These are phyloP conservation scores for Perkinsela sp. DNA, from an alignment of 208 protist species.

Conservation along the genomic window DNA sequence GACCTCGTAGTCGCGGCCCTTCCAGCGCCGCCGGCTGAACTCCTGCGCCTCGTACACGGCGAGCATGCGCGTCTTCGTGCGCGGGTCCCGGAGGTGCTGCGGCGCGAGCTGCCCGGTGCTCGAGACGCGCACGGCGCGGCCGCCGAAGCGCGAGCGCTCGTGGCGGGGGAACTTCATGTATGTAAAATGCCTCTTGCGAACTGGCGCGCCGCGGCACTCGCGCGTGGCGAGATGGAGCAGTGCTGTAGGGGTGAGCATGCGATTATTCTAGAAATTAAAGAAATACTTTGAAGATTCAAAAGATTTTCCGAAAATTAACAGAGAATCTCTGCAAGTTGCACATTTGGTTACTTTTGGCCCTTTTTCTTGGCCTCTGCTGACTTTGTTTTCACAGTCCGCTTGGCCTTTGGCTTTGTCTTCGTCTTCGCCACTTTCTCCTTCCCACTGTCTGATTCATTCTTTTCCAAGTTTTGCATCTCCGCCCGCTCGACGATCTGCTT, in stretches of 20 bases:
- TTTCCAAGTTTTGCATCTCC: too few relatives aligned
- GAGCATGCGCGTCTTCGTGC: conserved; percentile 48
- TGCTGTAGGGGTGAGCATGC: neutral
- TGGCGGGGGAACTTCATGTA: neutral
- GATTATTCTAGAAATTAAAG: neutral
- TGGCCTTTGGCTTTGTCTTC: too few relatives aligned
- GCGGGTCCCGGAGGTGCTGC: conserved; percentile 21
- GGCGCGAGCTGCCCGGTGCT: conserved; percentile 44
- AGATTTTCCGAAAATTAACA: too few relatives aligned
- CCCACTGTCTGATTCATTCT: too few relatives aligned
- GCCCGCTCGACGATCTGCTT: too few relatives aligned
- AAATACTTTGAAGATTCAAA: neutral
- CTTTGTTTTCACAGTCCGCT: too few relatives aligned
- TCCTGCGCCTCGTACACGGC: conserved; percentile 60
- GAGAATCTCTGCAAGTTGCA: too few relatives aligned
- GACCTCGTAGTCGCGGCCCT: conserved; percentile 48
- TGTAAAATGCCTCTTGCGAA: neutral
- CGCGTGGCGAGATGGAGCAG: neutral
- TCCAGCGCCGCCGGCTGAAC: conserved; percentile 52
- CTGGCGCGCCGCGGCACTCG: neutral
- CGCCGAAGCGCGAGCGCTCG: conserved; percentile 17
- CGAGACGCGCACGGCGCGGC: conserved; percentile 36
- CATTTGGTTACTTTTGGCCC: too few relatives aligned
- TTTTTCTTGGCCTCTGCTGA: too few relatives aligned
- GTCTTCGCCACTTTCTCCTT: too few relatives aligned